Evolutionary conservation across 2,329 filamentous ascomycete genomes (phyloP), one percentile per base, ranked within the genome.

Genomic region (Blastomyces parvus): DNA sequence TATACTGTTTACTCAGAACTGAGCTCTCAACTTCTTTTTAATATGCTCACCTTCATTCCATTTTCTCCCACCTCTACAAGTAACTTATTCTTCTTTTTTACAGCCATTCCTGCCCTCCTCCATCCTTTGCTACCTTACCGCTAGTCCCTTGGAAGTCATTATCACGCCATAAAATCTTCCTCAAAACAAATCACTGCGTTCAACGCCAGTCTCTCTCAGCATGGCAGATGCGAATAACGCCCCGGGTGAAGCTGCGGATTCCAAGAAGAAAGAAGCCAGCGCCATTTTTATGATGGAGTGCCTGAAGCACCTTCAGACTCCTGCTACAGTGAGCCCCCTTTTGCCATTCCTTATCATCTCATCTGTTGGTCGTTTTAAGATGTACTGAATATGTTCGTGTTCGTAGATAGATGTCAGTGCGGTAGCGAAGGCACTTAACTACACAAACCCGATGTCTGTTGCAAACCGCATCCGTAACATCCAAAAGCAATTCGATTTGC

Each of bases 381-480:
- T 48, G 9, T 36, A 3, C 42, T 40, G 40, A 44, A 27, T 22
- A n/a, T 36, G 2, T 40, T 46, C 22, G 17, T 36, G 2, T 40
- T 46, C 22, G 3, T 53, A 74, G 73, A 67, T 74, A 22, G 71
- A 73, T 40, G 64, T 73, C 27, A 44, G 40, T 19, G 66, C 66
- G 1, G 70, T 74, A 14, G 71, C 69, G 8, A 55, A 63, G 11
- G 66, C 66, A 0, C 44, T 75, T 8, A 66, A 66, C 0, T 74
- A 74, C 62, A 68, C 61, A 60, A 74, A 74, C 60, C 63, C 67
- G 14, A 64, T 58, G 7, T 73, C 70, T 0, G 70, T 69, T 7
- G 68, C 65, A 1, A 75, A 74, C 59, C 68, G 72, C 14, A 69
- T 71, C 38, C 64, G 70, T 25, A 30, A 58, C 1, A 38, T 75